phyloP scores from a whole-genome alignment of 345 rosid genomes.

The Linum trigynum region DNA sequence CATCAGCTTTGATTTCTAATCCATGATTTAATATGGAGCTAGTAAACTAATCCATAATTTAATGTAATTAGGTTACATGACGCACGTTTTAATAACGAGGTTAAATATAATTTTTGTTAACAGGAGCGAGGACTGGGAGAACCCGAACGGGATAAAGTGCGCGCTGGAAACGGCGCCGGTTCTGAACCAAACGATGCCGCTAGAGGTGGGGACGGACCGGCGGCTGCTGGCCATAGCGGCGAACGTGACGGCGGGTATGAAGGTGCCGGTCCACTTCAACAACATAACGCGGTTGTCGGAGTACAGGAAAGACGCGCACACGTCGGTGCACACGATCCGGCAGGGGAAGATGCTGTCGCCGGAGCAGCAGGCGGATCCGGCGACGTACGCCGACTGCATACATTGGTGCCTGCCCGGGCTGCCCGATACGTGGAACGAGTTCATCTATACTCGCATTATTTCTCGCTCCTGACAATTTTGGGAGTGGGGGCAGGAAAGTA shows the following conservation, averaged over 20 bases:
- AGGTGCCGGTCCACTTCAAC: conserved; percentile 49
- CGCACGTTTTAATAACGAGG: no score
- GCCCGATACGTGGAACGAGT: conserved; percentile 93
- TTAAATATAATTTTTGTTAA: no score
- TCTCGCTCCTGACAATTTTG: conserved; percentile 41
- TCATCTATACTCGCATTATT: conserved; percentile 63
- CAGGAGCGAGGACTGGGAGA: conserved; percentile 71
- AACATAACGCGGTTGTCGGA: conserved; percentile 72
- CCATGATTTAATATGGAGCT: background rate
- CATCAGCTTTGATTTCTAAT: no score
- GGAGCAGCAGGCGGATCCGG: conserved; percentile 69
- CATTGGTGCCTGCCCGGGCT: conserved; percentile 98
- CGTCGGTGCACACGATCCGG: conserved; percentile 66
- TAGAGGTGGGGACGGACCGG: conserved; percentile 68
- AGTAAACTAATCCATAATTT: no score
- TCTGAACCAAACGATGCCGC: conserved; percentile 38
- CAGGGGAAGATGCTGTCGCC: conserved; percentile 74
- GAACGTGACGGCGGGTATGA: conserved; percentile 43
- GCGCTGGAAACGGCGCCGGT: conserved; percentile 67
- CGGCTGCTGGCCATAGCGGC: conserved; percentile 39
- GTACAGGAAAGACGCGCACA: conserved; percentile 85
- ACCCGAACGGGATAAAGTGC: conserved; percentile 45
- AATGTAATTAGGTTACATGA: no score
- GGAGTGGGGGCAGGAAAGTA: background rate
- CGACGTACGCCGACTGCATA: conserved; percentile 82